A percentile compares a stretch with the other conserved stretches of the same genome.
These are phyloP conservation scores for Solanum chmielewskii DNA, from an alignment of 257 asterid genomes.

Conservation along the genomic window DNA sequence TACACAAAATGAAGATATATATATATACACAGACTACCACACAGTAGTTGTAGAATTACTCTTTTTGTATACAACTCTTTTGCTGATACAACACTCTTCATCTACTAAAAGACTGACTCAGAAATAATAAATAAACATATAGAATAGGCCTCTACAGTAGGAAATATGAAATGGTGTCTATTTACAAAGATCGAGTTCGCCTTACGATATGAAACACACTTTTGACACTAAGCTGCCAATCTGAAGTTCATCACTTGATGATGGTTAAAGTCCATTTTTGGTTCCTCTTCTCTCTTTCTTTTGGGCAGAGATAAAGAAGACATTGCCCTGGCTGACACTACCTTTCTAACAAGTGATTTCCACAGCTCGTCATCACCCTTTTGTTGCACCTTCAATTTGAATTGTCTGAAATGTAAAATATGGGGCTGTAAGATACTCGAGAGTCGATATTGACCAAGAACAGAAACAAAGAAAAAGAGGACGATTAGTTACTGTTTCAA, in stretches of 20 bases:
- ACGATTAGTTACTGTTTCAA: neutral
- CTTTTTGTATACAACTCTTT: neutral
- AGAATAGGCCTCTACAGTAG: neutral
- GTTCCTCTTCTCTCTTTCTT: conserved; percentile 50
- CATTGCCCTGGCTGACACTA: conserved; percentile 44
- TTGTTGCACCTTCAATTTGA: conserved; percentile 46
- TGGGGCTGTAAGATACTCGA: neutral
- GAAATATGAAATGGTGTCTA: neutral
- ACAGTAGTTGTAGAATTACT: neutral
- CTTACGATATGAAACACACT: neutral
- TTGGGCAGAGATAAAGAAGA: conserved; percentile 51
- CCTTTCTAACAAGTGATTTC: conserved; percentile 61
- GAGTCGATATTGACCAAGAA: neutral
- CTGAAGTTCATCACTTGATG: conserved; percentile 24
- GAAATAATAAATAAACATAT: neutral
- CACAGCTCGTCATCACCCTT: conserved; percentile 39
- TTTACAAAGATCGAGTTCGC: neutral
- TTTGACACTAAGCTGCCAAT: conserved; percentile 2
- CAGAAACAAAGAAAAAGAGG: neutral
- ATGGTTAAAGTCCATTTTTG: conserved; percentile 11
- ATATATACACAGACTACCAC: neutral
- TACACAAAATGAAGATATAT: neutral
- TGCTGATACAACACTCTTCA: neutral
- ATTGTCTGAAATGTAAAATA: conserved; percentile 37
- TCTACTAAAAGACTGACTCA: neutral